Percentiles rank a stretch among this genome's conserved stretches.
phyloP scores from a whole-genome alignment of 1,284 basidiomycete species.

The Coriolopsis trogii region DNA sequence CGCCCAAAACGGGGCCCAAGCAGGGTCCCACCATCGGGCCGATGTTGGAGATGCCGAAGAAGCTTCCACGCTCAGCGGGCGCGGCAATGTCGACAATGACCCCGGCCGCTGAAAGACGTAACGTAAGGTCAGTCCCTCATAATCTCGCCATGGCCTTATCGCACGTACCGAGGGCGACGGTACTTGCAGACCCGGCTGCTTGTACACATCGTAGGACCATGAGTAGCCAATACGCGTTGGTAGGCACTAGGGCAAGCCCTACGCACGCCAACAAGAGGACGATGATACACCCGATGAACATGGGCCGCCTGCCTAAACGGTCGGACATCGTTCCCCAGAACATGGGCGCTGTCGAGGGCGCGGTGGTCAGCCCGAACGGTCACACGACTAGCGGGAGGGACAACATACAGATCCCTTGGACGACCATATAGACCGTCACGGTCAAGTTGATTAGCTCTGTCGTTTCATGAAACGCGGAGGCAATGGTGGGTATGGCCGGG shows the following conservation, averaged over 20 bases:
- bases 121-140: not conserved
- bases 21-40: slow-evolving; percentile 45
- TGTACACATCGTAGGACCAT: slow-evolving; percentile 51
- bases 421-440: slow-evolving; percentile 78
- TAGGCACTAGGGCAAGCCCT: slow-evolving; percentile 49
- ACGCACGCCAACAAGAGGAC: slow-evolving; percentile 44
- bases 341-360: slow-evolving; percentile 39
- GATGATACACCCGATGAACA: slow-evolving; percentile 46
- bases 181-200: slow-evolving; percentile 49
- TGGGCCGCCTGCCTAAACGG: slow-evolving; percentile 46
- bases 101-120: slow-evolving; percentile 38
- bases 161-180: slow-evolving; percentile 42
- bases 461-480: slow-evolving; percentile 61
- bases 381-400: not conserved
- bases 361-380: not conserved
- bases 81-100: slow-evolving; percentile 44
- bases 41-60: slow-evolving; percentile 40
- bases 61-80: slow-evolving; percentile 41
- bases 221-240: slow-evolving; percentile 49
- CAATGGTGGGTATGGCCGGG: slow-evolving; percentile 73
- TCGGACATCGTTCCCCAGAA: slow-evolving; percentile 51
- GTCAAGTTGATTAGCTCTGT: slow-evolving; percentile 75
- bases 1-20: slow-evolving; percentile 55
- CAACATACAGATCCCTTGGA: slow-evolving; percentile 67
- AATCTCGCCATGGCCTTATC: not conserved